phyloP scores from a whole-genome alignment of 2,329 filamentous ascomycete genomes.

The Talaromyces sp. region DNA sequence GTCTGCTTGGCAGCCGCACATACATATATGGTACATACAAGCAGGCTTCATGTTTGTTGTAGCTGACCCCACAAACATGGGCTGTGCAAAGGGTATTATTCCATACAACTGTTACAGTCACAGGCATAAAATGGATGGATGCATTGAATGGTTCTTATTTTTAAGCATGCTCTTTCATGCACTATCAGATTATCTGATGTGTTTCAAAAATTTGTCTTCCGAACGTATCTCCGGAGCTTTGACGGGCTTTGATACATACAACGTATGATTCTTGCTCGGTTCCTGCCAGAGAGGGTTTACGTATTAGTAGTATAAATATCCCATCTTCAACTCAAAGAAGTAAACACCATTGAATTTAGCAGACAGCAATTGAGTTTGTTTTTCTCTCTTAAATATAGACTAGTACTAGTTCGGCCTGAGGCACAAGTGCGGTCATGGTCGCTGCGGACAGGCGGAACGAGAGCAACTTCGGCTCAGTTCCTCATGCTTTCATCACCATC shows the following conservation, averaged over 20 bases:
- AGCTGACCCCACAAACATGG: neutral
- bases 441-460: constrained; percentile 26
- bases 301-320: neutral
- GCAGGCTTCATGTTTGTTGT: neutral
- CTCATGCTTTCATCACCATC: constrained; percentile 20
- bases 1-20: constrained; percentile 21
- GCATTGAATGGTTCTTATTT: neutral
- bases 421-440: constrained; percentile 21
- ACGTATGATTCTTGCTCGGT: neutral
- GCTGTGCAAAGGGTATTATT: neutral
- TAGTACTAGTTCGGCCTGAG: constrained; percentile 28
- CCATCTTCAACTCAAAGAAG: neutral
- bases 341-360: neutral
- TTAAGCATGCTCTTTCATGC: neutral
- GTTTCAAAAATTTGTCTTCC: neutral
- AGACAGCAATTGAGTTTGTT: neutral
- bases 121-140: neutral
- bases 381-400: neutral
- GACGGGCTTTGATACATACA: neutral
- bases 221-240: neutral
- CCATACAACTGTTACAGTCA: neutral
- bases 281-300: neutral
- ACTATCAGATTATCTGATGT: neutral
- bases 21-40: neutral
- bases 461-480: constrained; percentile 18